Percentiles rank a stretch among this genome's conserved stretches.
phyloP scores from a whole-genome alignment of 2,329 filamentous ascomycete genomes.

The Ophiostoma sp. region DNA sequence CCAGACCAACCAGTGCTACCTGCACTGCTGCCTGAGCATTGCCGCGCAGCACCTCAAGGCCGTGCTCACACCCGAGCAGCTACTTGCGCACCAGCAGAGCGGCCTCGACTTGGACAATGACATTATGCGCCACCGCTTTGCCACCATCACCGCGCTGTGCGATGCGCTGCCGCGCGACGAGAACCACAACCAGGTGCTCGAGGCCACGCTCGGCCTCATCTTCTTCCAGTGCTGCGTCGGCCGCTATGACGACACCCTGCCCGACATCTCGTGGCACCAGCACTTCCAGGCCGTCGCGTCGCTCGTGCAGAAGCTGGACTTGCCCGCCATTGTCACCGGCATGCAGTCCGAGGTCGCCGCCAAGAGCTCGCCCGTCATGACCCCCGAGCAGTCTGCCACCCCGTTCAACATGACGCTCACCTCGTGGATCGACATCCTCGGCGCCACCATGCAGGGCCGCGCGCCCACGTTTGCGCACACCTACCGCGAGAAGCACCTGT shows the following conservation, averaged over 20 bases:
- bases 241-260: constrained; percentile 73
- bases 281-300: constrained; percentile 90
- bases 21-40: constrained; percentile 93
- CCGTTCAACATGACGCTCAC: constrained; percentile 94
- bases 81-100: constrained; percentile 35
- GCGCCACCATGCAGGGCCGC: constrained; percentile 82
- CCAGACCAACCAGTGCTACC: constrained; percentile 85
- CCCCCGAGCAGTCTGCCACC: constrained; percentile 26
- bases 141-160: constrained; percentile 80
- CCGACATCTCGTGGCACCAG: constrained; percentile 93
- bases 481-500: constrained; percentile 92
- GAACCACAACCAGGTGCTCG: constrained; percentile 81
- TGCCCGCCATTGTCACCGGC: constrained; percentile 58
- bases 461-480: constrained; percentile 86
- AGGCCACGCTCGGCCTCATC: constrained; percentile 89
- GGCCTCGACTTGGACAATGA: constrained; percentile 77
- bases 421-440: constrained; percentile 95
- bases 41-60: constrained; percentile 88
- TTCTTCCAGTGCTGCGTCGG: constrained; percentile 94
- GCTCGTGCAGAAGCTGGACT: constrained; percentile 77
- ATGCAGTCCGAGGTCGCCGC: constrained; percentile 26
- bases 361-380: background rate
- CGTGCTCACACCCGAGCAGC: constrained; percentile 42
- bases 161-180: constrained; percentile 73
- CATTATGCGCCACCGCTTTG: constrained; percentile 86